A percentile compares a stretch with the other conserved stretches of the same genome.
These are phyloP conservation scores for Leccinum fallax DNA, from an alignment of 1,284 basidiomycete species.

Conservation along the genomic window DNA sequence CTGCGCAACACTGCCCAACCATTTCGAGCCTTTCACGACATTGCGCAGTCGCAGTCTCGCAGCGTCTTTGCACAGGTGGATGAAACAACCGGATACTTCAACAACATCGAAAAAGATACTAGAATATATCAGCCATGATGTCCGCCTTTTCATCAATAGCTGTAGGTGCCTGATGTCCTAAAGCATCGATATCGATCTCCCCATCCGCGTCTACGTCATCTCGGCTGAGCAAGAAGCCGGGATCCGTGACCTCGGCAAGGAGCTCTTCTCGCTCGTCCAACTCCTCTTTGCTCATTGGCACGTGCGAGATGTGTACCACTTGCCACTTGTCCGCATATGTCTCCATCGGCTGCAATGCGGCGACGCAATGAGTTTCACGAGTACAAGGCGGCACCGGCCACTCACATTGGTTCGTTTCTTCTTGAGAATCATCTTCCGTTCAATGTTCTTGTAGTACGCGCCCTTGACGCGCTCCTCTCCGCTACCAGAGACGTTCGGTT, in stretches of 20 bases:
- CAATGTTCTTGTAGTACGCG: slow-evolving; percentile 87
- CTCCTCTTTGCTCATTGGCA: slow-evolving; percentile 54
- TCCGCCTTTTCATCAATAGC: slow-evolving; percentile 39
- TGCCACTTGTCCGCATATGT: slow-evolving; percentile 79
- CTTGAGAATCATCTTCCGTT: slow-evolving; percentile 83
- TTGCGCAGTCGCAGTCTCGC: not conserved
- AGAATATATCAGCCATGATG: slow-evolving; percentile 37
- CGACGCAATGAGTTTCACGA: slow-evolving; percentile 6
- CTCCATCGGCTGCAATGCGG: slow-evolving; percentile 51
- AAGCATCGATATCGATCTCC: slow-evolving; percentile 40
- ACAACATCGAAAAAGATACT: not conserved
- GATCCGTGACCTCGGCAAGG: slow-evolving; percentile 57
- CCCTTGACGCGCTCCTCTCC: slow-evolving; percentile 51
- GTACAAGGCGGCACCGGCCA: slow-evolving; percentile 1
- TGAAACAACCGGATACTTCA: not conserved
- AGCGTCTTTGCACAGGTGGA: not conserved
- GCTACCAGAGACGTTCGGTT: slow-evolving; percentile 16
- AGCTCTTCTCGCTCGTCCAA: slow-evolving; percentile 54
- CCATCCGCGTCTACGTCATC: slow-evolving; percentile 49
- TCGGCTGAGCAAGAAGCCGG: slow-evolving; percentile 45
- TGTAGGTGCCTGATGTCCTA: slow-evolving; percentile 49
- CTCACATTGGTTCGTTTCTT: slow-evolving; percentile 81
- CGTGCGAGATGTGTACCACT: slow-evolving; percentile 64
- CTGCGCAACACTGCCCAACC: not conserved
- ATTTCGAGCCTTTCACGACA: not conserved